Percentiles rank a stretch among this genome's conserved stretches.
Evolutionary conservation across 192 early-diverging fungal genomes (phyloP).

Genomic region (Coemansia sp.): DNA sequence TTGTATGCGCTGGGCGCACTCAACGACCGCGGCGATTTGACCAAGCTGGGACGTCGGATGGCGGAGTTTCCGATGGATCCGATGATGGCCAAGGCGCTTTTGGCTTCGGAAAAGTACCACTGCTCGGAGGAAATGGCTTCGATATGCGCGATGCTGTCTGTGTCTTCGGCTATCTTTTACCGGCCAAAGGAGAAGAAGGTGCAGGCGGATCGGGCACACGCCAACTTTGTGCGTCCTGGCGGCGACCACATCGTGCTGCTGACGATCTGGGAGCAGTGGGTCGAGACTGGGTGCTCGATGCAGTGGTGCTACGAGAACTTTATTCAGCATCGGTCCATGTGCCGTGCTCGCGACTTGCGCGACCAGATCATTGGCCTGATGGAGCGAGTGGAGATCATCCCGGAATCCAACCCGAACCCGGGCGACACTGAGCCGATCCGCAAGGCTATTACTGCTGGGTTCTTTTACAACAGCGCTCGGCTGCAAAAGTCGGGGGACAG

Average conservation of each 20-base stretch:
- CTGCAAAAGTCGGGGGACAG: conserved; percentile 84
- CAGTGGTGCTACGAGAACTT: conserved; percentile 98
- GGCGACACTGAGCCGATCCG: conserved; percentile 82
- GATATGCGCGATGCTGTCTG: conserved; percentile 91
- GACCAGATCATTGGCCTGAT: conserved; percentile 91
- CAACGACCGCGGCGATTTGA: conserved; percentile 89
- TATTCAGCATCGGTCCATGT: conserved; percentile 89
- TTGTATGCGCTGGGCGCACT: conserved; percentile 90
- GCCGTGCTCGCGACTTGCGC: conserved; percentile 84
- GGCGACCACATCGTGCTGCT: conserved; percentile 94
- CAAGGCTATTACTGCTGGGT: conserved; percentile 91
- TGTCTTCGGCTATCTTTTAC: conserved; percentile 76
- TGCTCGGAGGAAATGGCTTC: conserved; percentile 93
- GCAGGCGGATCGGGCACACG: conserved; percentile 89
- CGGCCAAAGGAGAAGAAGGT: conserved; percentile 90
- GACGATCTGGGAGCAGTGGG: conserved; percentile 91
- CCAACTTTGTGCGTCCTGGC: conserved; percentile 84
- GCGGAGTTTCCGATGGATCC: conserved; percentile 98
- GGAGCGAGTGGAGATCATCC: conserved; percentile 86
- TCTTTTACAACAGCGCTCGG: conserved; percentile 92
- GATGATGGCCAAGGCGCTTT: conserved; percentile 86
- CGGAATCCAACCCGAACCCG: conserved; percentile 81
- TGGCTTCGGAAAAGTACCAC: conserved; percentile 87
- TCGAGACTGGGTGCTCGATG: conserved; percentile 85
- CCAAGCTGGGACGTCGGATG: conserved; percentile 95